phyloP scores from a whole-genome alignment of 352 stramenopile species.

The Phytophthora cryptogea region DNA sequence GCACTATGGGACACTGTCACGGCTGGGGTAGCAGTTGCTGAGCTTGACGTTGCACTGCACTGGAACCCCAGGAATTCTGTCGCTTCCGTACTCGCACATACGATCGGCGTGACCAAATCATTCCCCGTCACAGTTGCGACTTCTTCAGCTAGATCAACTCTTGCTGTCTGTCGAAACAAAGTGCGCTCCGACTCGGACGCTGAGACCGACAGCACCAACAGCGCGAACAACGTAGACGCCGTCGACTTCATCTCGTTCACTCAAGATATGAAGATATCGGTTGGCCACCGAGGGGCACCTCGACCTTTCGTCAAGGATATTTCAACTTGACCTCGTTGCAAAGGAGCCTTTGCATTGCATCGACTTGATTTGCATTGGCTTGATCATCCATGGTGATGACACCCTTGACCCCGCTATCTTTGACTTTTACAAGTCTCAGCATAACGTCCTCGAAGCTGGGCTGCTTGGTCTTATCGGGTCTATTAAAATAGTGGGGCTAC shows the following conservation, averaged over 20 bases:
- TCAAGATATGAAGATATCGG: conserved; percentile 13
- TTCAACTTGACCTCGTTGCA: not conserved
- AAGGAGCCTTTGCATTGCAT: no score
- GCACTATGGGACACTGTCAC: conserved; percentile 38
- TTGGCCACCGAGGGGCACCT: conserved; percentile 8
- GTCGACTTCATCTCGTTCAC: conserved; percentile 12
- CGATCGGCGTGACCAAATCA: conserved; percentile 46
- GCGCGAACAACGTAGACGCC: conserved; percentile 15
- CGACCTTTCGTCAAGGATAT: conserved; percentile 20
- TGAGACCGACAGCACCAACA: not conserved
- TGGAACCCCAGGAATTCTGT: conserved; percentile 52
- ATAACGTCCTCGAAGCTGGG: conserved; percentile 14
- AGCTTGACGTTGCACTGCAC: conserved; percentile 28
- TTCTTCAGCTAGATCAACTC: conserved; percentile 16
- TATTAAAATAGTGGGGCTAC: conserved; percentile 18
- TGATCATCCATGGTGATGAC: no score
- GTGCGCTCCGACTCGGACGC: conserved; percentile 1
- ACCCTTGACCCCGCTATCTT: conserved; percentile 2
- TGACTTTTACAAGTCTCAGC: not conserved
- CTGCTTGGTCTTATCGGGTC: conserved; percentile 11
- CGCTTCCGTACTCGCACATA: conserved; percentile 46
- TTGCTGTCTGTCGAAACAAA: conserved; percentile 10
- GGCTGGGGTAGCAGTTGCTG: conserved; percentile 15
- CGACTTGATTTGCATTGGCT: no score
- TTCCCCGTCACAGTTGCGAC: conserved; percentile 9